Evolutionary conservation across 805 yeast genomes (phyloP).

Genomic region (Candida michaelii): DNA sequence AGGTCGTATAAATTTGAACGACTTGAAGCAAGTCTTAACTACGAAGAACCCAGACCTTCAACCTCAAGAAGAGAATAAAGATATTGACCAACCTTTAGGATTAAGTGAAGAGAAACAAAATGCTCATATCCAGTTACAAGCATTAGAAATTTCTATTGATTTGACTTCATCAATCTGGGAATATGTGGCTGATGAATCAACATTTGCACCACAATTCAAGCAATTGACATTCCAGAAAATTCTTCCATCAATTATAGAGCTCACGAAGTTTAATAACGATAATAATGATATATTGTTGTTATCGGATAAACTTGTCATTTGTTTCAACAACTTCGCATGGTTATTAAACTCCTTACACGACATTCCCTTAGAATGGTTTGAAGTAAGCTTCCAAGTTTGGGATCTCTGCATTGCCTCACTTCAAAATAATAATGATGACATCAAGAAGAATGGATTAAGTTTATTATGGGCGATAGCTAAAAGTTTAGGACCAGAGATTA

Average conservation of each 20-base stretch:
- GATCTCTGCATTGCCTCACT: conserved; percentile 19
- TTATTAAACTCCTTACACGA: conserved; percentile 36
- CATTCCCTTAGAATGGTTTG: conserved; percentile 42
- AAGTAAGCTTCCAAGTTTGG: conserved; percentile 29
- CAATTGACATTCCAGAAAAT: conserved; percentile 22
- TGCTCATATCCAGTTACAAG: conserved; percentile 56
- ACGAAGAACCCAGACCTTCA: conserved; percentile 12
- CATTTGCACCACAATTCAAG: conserved; percentile 20
- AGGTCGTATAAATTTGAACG: conserved; percentile 28
- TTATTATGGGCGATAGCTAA: conserved; percentile 40
- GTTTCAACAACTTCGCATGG: conserved; percentile 75
- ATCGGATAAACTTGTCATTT: conserved; percentile 55
- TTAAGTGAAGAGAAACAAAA: conserved; percentile 39
- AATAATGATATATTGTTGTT: conserved; percentile 34
- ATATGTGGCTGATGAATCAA: conserved; percentile 36
- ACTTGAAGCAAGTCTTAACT: conserved; percentile 25
- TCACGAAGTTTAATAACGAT: conserved; percentile 35
- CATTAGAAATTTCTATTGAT: conserved; percentile 72
- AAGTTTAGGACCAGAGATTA: conserved; percentile 34
- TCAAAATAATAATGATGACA: conserved; percentile 17
- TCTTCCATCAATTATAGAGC: conserved; percentile 34
- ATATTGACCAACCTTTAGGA: conserved; percentile 25
- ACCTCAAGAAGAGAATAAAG: conserved; percentile 14
- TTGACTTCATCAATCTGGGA: conserved; percentile 75
- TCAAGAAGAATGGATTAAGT: conserved; percentile 34